Percentiles rank a stretch among this genome's conserved stretches.
These are phyloP conservation scores for Linnemannia hyalina DNA, from an alignment of 192 early-diverging fungal species.

Conservation along the genomic window DNA sequence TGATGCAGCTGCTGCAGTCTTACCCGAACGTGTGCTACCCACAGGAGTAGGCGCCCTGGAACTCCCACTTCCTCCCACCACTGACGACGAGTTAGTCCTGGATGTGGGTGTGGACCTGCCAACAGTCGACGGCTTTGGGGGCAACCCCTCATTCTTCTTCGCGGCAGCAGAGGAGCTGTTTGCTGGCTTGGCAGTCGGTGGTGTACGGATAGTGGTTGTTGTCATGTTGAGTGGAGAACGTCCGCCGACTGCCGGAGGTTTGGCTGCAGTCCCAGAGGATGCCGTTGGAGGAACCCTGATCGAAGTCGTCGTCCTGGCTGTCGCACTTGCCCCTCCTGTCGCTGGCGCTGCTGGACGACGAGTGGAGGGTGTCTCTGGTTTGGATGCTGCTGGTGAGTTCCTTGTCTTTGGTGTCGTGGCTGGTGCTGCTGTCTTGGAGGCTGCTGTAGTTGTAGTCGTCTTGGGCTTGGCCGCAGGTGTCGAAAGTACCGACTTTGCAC, in stretches of 20 bases:
- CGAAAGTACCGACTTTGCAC: neutral
- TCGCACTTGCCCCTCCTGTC: slow-evolving; percentile 10
- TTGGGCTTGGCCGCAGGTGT: slow-evolving; percentile 6
- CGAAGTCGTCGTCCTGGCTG: slow-evolving; percentile 34
- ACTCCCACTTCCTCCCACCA: neutral
- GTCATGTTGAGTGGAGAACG: slow-evolving; percentile 44
- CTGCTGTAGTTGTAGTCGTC: neutral
- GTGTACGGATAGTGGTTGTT: slow-evolving; percentile 36
- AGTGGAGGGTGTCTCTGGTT: neutral
- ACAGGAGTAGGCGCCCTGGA: neutral
- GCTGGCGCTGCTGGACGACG: slow-evolving; percentile 3
- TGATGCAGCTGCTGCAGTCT: neutral
- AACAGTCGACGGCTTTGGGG: slow-evolving; percentile 1
- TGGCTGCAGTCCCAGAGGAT: slow-evolving; percentile 6
- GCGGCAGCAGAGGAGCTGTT: neutral
- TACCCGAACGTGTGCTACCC: neutral
- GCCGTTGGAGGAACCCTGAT: slow-evolving; percentile 22
- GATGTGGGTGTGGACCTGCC: neutral
- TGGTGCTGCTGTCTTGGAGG: neutral
- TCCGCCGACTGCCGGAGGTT: slow-evolving; percentile 41
- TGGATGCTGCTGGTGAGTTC: neutral
- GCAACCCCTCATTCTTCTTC: neutral
- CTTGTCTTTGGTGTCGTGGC: neutral
- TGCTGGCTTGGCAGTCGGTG: slow-evolving; percentile 3
- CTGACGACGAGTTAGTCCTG: neutral